These are phyloP conservation scores for Kurtzmaniella cleridarum DNA, from an alignment of 805 yeast genomes.

Conservation along the genomic window DNA sequence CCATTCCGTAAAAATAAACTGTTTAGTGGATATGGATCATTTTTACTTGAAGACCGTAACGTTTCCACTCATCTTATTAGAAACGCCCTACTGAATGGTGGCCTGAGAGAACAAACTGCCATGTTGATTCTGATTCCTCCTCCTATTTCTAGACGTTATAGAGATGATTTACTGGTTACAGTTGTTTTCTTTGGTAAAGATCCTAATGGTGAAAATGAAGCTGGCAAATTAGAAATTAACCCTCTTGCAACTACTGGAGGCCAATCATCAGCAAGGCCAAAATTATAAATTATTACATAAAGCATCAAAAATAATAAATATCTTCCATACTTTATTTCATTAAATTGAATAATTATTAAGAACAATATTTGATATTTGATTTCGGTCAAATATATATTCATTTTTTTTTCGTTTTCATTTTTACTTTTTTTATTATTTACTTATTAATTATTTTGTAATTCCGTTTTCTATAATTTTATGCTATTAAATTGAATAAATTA, in stretches of 20 bases:
- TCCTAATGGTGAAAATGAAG: conserved; percentile 32
- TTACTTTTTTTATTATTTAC: too few relatives aligned
- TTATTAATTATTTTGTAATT: too few relatives aligned
- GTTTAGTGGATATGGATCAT: conserved; percentile 29
- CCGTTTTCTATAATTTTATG: too few relatives aligned
- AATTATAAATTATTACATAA: conserved; percentile 36
- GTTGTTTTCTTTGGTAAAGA: conserved; percentile 86
- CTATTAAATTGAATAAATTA: too few relatives aligned
- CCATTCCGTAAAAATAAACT: conserved; percentile 58
- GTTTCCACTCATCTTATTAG: conserved; percentile 91
- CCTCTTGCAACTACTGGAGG: conserved; percentile 58
- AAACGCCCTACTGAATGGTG: conserved; percentile 85
- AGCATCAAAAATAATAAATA: neutral
- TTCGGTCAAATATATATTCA: too few relatives aligned
- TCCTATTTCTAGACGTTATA: conserved; percentile 83
- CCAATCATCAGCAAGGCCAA: conserved; percentile 38
- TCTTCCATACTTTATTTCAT: neutral
- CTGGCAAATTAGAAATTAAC: conserved; percentile 52
- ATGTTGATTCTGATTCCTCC: conserved; percentile 87
- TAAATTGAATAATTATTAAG: too few relatives aligned
- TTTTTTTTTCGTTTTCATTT: too few relatives aligned
- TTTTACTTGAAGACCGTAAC: conserved; percentile 73
- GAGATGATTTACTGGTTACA: conserved; percentile 95
- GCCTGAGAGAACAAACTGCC: conserved; percentile 79
- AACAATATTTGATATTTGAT: too few relatives aligned